phyloP scores from a whole-genome alignment of 495 filamentous ascomycete genomes.

The Lophiostoma macrostomum region DNA sequence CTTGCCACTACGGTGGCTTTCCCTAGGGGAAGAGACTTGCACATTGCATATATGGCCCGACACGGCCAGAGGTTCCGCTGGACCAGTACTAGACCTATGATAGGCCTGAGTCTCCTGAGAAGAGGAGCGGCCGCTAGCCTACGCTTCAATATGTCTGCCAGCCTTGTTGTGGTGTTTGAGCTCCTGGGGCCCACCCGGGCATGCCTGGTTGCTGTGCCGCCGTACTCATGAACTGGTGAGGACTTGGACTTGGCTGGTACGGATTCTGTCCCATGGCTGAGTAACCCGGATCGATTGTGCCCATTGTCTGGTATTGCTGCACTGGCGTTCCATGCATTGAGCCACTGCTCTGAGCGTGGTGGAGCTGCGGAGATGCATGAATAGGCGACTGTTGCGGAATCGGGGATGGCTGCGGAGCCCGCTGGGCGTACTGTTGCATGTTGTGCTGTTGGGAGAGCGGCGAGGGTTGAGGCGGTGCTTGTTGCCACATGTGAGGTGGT shows the following conservation, averaged over 20 bases:
- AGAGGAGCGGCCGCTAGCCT: background rate
- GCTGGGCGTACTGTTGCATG: constrained; percentile 46
- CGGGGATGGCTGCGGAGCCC: constrained; percentile 43
- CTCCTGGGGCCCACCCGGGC: constrained; percentile 47
- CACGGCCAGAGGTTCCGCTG: too few species aligned
- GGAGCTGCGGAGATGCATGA: constrained; percentile 56
- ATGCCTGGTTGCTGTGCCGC: constrained; percentile 43
- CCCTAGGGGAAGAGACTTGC: too few species aligned
- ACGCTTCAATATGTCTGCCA: constrained; percentile 23
- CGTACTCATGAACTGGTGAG: constrained; percentile 42
- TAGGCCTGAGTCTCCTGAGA: too few species aligned
- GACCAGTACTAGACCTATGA: too few species aligned
- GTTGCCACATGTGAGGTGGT: constrained; percentile 50
- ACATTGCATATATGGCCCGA: too few species aligned
- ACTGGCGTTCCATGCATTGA: constrained; percentile 38
- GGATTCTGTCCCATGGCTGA: constrained; percentile 51
- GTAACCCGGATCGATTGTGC: constrained; percentile 43
- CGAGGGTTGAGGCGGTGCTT: constrained; percentile 55
- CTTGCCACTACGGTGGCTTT: too few species aligned
- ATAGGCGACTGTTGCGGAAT: constrained; percentile 44
- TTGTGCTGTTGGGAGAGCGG: constrained; percentile 47
- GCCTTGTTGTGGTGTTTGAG: constrained; percentile 24
- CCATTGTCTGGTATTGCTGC: constrained; percentile 39
- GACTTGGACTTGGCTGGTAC: constrained; percentile 46
- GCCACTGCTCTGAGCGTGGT: constrained; percentile 48